phyloP scores from a whole-genome alignment of 1,284 basidiomycete genomes.

The Trichosporon asahii region DNA sequence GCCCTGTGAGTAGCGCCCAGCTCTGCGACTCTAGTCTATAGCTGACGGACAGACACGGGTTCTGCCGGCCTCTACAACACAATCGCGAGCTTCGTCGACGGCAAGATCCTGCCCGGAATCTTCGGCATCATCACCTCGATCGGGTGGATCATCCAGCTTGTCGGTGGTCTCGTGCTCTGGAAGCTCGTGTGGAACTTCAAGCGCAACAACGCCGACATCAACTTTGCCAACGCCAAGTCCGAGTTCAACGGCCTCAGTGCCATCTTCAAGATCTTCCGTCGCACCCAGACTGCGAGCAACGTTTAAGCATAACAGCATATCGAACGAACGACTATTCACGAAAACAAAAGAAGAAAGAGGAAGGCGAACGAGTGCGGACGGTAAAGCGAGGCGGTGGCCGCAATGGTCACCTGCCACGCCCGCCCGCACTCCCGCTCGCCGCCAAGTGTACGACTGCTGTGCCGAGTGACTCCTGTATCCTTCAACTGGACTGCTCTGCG shows the following conservation, averaged over 20 bases:
- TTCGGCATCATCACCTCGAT: conserved; percentile 74
- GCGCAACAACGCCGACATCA: conserved; percentile 50
- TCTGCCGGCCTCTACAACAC: conserved; percentile 93
- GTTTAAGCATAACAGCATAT: background rate
- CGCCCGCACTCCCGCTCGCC: background rate
- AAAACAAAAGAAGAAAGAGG: background rate
- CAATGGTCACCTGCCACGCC: too few species aligned
- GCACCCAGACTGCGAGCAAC: conserved; percentile 13
- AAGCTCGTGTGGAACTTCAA: conserved; percentile 52
- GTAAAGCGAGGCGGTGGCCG: too few species aligned
- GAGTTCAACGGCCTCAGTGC: conserved; percentile 25
- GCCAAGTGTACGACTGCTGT: background rate
- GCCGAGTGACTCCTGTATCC: conserved; percentile 4
- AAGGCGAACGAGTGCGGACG: too few species aligned
- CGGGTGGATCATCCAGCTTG: conserved; percentile 79
- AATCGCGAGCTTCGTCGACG: conserved; percentile 65
- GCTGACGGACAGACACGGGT: conserved; percentile 64
- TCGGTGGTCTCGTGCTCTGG: conserved; percentile 49
- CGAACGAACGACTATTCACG: background rate
- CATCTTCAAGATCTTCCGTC: conserved; percentile 25
- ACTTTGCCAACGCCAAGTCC: conserved; percentile 28
- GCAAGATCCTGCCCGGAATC: conserved; percentile 65
- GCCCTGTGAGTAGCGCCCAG: conserved; percentile 53
- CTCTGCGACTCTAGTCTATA: conserved; percentile 24
- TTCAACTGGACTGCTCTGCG: conserved; percentile 5